A percentile compares a stretch with the other conserved stretches of the same genome.
Conservation (phyloP, 2,329 filamentous ascomycete species). For the Curvularia spicifera region DNA sequence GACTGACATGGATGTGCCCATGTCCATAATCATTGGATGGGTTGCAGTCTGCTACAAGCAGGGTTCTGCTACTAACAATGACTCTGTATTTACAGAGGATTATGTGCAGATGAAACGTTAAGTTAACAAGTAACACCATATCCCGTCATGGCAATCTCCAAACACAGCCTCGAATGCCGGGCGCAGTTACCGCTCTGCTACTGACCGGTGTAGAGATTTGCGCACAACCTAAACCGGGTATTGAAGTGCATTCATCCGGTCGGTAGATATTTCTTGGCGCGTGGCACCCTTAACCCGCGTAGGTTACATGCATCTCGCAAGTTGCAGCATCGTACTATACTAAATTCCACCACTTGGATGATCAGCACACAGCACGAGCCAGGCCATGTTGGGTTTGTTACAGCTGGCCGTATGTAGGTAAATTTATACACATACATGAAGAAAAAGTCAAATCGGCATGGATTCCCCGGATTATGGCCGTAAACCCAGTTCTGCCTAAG, state of each 20-base stretch:
- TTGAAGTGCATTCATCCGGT: slow-evolving; percentile 40
- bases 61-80: background rate
- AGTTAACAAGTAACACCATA: background rate
- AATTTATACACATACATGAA: background rate
- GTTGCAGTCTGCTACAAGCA: background rate
- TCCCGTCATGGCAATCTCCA: background rate
- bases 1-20: background rate
- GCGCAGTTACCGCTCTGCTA: slow-evolving; percentile 3
- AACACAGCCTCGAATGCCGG: slow-evolving; percentile 1
- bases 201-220: slow-evolving; percentile 10
- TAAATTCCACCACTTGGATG: slow-evolving; percentile 20
- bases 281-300: slow-evolving; percentile 1
- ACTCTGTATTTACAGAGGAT: background rate
- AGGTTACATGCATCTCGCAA: background rate
- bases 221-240: slow-evolving; percentile 21
- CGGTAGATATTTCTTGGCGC: slow-evolving; percentile 13
- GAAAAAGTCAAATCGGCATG: background rate
- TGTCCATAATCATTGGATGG: background rate
- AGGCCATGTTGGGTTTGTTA: slow-evolving; percentile 5
- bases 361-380: slow-evolving; percentile 14
- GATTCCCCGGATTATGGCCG: slow-evolving; percentile 11
- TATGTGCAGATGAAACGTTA: background rate
- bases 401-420: background rate
- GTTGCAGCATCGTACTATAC: background rate
- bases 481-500: slow-evolving; percentile 7